Conservation (phyloP, 805 yeast genomes). For the Helenozyma baotianmanensis region DNA sequence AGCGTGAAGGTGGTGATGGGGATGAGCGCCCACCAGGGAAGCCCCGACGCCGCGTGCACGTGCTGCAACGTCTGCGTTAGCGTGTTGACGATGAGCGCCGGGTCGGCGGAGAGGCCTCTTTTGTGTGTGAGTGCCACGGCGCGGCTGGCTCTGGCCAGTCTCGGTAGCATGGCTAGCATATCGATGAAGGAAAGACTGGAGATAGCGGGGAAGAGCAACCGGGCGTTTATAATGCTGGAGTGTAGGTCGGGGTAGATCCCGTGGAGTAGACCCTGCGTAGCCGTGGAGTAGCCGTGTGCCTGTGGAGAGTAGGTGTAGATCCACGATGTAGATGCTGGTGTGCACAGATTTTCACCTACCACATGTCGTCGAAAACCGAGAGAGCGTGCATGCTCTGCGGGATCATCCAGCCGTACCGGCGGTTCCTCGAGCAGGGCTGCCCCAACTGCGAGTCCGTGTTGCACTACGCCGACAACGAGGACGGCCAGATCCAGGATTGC, state of each 20-base stretch:
- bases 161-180: too few relatives aligned
- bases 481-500: conserved; percentile 79
- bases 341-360: not conserved
- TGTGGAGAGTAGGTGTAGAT: too few relatives aligned
- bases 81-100: conserved; percentile 26
- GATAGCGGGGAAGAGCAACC: too few relatives aligned
- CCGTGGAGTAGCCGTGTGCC: too few relatives aligned
- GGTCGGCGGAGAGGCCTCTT: conserved; percentile 26
- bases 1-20: conserved; percentile 68
- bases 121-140: not conserved
- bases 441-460: conserved; percentile 93
- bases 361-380: conserved; percentile 59
- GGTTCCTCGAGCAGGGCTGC: conserved; percentile 82
- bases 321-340: too few relatives aligned
- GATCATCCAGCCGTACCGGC: conserved; percentile 68
- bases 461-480: conserved; percentile 73
- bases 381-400: conserved; percentile 99
- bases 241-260: too few relatives aligned
- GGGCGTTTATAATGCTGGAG: too few relatives aligned
- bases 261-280: too few relatives aligned
- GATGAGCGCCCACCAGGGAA: conserved; percentile 82
- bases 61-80: conserved; percentile 39
- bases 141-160: too few relatives aligned
- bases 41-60: conserved; percentile 50
- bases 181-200: not conserved